Conservation (phyloP, 306 rosid species). For the Pyrus bretschneideri region DNA sequence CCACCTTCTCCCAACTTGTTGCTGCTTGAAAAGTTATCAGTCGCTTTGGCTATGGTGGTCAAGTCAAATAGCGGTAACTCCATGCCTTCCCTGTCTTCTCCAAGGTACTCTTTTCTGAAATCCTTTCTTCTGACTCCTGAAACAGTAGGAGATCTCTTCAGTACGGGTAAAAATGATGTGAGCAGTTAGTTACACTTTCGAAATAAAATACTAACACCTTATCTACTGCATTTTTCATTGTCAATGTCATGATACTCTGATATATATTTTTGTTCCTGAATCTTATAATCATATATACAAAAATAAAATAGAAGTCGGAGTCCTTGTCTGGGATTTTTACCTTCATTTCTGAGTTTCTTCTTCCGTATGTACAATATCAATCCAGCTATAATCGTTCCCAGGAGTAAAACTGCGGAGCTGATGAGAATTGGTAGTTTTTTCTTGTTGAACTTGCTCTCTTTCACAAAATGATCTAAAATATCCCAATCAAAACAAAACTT, state of each 20-base stretch:
- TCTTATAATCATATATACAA: neutral
- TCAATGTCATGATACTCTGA: neutral
- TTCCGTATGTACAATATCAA: neutral
- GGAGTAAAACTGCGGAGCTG: neutral
- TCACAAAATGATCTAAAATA: neutral
- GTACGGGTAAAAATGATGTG: neutral
- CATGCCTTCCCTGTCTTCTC: neutral
- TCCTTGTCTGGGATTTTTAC: neutral
- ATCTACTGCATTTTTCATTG: neutral
- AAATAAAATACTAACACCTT: neutral
- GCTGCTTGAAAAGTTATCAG: constrained; percentile 6
- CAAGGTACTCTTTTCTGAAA: neutral
- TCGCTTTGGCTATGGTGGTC: constrained; percentile 3
- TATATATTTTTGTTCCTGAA: neutral
- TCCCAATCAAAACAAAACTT: neutral
- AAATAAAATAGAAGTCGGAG: neutral
- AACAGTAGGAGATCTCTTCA: neutral
- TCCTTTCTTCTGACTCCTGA: neutral
- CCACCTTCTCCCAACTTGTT: constrained; percentile 7
- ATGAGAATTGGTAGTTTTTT: neutral
- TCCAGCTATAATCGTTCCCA: neutral
- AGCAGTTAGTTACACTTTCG: no score
- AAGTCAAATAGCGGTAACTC: constrained; percentile 16
- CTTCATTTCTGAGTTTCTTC: neutral
- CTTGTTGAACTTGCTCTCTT: neutral